Percentiles rank a stretch among this genome's conserved stretches.
These are phyloP conservation scores for Ehretia macrophylla DNA, from an alignment of 257 asterid genomes.

Conservation along the genomic window DNA sequence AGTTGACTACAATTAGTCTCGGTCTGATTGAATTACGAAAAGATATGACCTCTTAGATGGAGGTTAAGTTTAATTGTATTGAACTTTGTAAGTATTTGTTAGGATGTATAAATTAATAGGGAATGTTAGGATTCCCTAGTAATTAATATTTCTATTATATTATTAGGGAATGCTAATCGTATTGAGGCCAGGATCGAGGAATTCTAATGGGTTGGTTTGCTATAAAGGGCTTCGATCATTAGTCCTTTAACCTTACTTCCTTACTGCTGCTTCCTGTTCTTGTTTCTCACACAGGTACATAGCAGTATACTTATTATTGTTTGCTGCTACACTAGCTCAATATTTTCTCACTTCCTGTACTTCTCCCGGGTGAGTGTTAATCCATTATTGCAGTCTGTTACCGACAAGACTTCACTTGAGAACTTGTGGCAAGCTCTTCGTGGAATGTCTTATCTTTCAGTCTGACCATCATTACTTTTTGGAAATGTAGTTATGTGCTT, in stretches of 20 bases:
- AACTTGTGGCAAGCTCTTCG: constrained; percentile 3
- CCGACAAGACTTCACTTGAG: constrained; percentile 3
- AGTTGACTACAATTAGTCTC: too few relatives aligned
- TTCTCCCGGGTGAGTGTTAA: constrained; percentile 76
- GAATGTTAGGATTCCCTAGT: too few relatives aligned
- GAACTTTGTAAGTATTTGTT: too few relatives aligned
- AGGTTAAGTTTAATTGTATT: too few relatives aligned
- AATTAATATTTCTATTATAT: too few relatives aligned
- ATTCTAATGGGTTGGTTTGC: too few relatives aligned
- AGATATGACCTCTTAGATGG: too few relatives aligned
- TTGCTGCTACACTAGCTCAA: constrained; percentile 72
- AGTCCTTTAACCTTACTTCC: background rate
- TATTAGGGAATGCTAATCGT: too few relatives aligned
- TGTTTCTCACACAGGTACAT: constrained; percentile 53
- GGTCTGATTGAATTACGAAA: too few relatives aligned
- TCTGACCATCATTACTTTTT: constrained; percentile 12
- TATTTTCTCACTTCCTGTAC: constrained; percentile 80
- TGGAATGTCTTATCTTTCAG: constrained; percentile 6
- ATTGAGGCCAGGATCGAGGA: too few relatives aligned
- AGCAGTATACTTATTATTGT: constrained; percentile 45
- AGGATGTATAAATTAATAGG: too few relatives aligned
- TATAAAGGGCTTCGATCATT: too few relatives aligned
- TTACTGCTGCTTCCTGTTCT: background rate
- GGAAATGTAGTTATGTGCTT: constrained; percentile 59
- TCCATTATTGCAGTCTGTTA: background rate